Evolutionary conservation across 805 yeast genomes (phyloP), one percentile per base, ranked within the genome.

Genomic region (Saccharomycopsis malanga): DNA sequence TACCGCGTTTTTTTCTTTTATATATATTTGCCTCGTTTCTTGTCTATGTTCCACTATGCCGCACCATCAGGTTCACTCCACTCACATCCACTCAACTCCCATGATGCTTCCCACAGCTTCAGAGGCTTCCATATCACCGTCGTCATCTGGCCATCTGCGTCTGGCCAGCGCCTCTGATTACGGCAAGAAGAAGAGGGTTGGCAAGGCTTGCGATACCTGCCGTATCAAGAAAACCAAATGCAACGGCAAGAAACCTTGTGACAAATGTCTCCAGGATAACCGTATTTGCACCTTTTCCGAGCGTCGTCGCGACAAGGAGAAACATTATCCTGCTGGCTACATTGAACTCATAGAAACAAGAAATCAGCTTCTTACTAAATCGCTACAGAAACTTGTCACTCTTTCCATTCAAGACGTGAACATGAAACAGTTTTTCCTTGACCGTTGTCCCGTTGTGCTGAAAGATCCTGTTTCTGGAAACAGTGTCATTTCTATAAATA

Each of bases 191-290:
- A 75, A 72, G 58, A 59, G 84, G 50, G 83, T 78, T 3, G 80
- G 81, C 10, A 77, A 77, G 54, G 83, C 83, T 4, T 78, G 84
- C 54, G 83, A 78, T 57, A 71, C 74, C 44, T 78, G 84, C 58
- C 65, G 84, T 37, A 67, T 77, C 47, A 78, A 77, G 57, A 78
- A 78, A 62, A 77, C 82, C 4, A 78, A 77, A 53, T 78, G 84
- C 58, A 78, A 77, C 49, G 84, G 84, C 18, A 69, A 70, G 42
- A 74, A 74, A 53, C 83, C 84, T 0, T 78, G 84, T 54, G 70
- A 71, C 32, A 68, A 75, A 46, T 78, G 84, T 57, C 58, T 67
- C 6, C 62, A 67, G 6, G 81, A 77, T 53, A 78, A 78, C 60
- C 76, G 75, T 57, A 68, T 77, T 27, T 78, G 84, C 58, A 72